Evolutionary conservation across 1,284 basidiomycete genomes (phyloP).

Genomic region (Neotropicomus parvogracilis): DNA sequence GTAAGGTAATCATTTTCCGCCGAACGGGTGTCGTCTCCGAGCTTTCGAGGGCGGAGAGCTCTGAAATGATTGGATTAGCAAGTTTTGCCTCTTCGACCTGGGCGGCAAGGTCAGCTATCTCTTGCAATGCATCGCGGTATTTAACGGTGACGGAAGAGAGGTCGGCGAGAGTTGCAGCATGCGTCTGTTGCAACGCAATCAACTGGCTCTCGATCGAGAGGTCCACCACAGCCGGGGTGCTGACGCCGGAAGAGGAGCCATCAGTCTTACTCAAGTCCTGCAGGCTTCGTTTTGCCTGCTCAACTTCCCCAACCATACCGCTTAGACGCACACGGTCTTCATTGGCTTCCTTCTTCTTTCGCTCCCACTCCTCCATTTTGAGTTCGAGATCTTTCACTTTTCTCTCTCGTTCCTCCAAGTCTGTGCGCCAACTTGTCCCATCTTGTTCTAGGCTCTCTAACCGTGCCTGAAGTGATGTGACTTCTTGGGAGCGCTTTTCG

Average conservation of each 20-base stretch:
- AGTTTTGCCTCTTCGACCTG: conserved; percentile 81
- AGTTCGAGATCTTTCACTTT: conserved; percentile 72
- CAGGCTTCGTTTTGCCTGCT: conserved; percentile 62
- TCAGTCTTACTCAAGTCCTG: conserved; percentile 39
- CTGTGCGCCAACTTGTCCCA: conserved; percentile 70
- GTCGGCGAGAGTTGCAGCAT: conserved; percentile 75
- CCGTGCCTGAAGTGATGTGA: conserved; percentile 67
- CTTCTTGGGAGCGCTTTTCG: conserved; percentile 64
- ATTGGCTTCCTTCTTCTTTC: conserved; percentile 60
- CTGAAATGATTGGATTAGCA: conserved; percentile 43
- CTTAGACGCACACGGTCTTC: conserved; percentile 64
- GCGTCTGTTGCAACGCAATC: conserved; percentile 66
- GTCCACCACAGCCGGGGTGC: conserved; percentile 33
- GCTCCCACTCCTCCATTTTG: conserved; percentile 73
- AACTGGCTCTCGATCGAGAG: conserved; percentile 53
- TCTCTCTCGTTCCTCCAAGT: conserved; percentile 78
- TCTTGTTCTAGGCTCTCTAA: conserved; percentile 69
- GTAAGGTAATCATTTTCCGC: conserved; percentile 49
- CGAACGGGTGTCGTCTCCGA: conserved; percentile 45
- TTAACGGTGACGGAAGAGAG: conserved; percentile 74
- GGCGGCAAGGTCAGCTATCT: conserved; percentile 82
- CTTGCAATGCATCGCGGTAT: conserved; percentile 84
- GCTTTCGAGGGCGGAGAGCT: conserved; percentile 47
- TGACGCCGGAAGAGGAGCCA: conserved; percentile 29
- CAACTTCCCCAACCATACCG: conserved; percentile 65